Conservation (phyloP, 2,329 filamentous ascomycete genomes). For the Lachnum nothofagi region DNA sequence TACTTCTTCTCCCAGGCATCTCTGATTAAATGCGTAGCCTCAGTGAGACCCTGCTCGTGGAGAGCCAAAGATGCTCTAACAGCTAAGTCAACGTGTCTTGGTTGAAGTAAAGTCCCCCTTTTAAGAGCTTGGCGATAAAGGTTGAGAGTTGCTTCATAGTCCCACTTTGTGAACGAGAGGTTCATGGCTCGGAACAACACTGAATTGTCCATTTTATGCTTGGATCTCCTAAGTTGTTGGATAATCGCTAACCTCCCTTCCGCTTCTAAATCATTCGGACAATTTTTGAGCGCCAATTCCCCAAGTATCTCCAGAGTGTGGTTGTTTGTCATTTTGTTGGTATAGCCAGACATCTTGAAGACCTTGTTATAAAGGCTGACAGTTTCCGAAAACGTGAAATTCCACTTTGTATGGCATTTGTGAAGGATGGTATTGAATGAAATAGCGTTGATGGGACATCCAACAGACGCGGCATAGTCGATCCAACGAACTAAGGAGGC, state of each 20-base stretch:
- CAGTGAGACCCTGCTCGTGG: conserved; percentile 7
- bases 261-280: neutral
- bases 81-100: conserved; percentile 22
- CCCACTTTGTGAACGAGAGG: conserved; percentile 15
- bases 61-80: conserved; percentile 25
- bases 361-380: conserved; percentile 20
- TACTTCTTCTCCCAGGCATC: conserved; percentile 19
- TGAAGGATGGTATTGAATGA: conserved; percentile 30
- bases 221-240: conserved; percentile 1
- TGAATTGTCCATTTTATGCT: conserved; percentile 3
- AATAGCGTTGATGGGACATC: conserved; percentile 18
- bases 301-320: conserved; percentile 22
- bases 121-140: conserved; percentile 25
- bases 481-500: conserved; percentile 29
- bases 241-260: conserved; percentile 9
- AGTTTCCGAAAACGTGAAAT: conserved; percentile 23
- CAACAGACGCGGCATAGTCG: conserved; percentile 19
- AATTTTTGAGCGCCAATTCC: conserved; percentile 14
- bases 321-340: conserved; percentile 12
- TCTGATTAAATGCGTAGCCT: conserved; percentile 21
- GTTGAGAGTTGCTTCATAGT: conserved; percentile 18
- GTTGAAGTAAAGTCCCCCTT: conserved; percentile 12
- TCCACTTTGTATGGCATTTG: conserved; percentile 23
- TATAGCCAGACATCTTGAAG: neutral
- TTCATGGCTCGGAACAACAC: conserved; percentile 20